These are phyloP conservation scores for Elsinoe necatrix DNA, from an alignment of 2,329 filamentous ascomycete species.

Conservation along the genomic window DNA sequence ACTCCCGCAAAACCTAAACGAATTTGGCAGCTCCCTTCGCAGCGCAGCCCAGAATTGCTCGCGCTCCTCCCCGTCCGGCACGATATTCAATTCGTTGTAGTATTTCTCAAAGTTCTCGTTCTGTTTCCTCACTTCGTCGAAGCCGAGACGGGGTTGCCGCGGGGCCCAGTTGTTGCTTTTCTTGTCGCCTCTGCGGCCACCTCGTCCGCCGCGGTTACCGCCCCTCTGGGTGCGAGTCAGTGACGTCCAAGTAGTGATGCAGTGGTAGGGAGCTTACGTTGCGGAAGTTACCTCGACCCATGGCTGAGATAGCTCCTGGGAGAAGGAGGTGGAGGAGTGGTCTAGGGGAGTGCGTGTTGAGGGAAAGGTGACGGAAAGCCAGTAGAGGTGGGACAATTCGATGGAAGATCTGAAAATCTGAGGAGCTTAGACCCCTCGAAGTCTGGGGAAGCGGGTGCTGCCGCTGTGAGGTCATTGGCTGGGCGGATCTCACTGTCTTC, in stretches of 20 bases:
- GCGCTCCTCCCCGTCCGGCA: constrained; percentile 65
- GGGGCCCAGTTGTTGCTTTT: constrained; percentile 35
- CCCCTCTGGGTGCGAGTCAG: constrained; percentile 4
- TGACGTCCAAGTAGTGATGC: not conserved
- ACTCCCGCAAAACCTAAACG: constrained; percentile 93
- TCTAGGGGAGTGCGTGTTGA: not conserved
- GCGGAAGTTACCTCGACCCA: not conserved
- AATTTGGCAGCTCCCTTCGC: constrained; percentile 82
- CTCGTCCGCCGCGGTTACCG: constrained; percentile 13
- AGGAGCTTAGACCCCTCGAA: not conserved
- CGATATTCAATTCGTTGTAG: constrained; percentile 69
- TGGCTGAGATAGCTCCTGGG: not conserved
- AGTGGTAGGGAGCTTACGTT: not conserved
- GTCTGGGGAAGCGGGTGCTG: not conserved
- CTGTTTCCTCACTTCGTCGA: constrained; percentile 60
- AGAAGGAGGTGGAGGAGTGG: not conserved
- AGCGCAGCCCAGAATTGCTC: constrained; percentile 76
- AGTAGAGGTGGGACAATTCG: not conserved
- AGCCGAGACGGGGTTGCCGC: constrained; percentile 40
- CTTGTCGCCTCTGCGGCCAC: constrained; percentile 24
- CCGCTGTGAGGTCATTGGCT: constrained; percentile 3
- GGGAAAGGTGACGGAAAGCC: not conserved
- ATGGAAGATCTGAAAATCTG: not conserved
- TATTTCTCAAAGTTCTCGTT: constrained; percentile 81
- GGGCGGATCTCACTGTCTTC: not conserved